These are phyloP conservation scores for Hsuehochloa calcarea DNA, from an alignment of 176 grass and related monocot genomes.

Conservation along the genomic window DNA sequence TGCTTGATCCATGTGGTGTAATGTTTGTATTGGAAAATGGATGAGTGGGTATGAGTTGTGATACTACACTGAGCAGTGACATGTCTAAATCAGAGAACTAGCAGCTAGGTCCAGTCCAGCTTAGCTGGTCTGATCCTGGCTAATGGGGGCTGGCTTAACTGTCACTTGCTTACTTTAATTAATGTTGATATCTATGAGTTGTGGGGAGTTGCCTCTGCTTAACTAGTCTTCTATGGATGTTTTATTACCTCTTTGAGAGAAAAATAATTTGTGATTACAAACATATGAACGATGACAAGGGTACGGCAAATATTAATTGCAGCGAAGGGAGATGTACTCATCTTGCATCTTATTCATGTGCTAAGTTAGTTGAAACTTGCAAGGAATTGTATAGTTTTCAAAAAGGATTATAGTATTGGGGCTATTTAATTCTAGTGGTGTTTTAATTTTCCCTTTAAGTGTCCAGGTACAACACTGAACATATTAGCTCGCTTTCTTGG, in stretches of 20 bases:
- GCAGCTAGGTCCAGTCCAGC: not conserved
- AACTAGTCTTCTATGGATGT: slow-evolving; percentile 12
- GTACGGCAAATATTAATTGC: slow-evolving; percentile 1
- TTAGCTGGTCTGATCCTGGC: not conserved
- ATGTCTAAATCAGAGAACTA: not conserved
- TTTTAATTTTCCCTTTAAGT: not conserved
- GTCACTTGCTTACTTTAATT: slow-evolving; percentile 4
- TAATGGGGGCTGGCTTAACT: slow-evolving; percentile 16
- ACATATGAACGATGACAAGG: slow-evolving; percentile 21
- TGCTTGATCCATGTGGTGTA: not conserved
- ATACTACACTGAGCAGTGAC: not conserved
- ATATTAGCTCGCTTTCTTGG: slow-evolving; percentile 23
- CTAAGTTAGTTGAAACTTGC: slow-evolving; percentile 1
- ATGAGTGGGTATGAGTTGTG: not conserved
- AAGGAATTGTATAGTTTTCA: not conserved
- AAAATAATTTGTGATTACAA: slow-evolving; percentile 16
- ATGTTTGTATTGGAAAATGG: not conserved
- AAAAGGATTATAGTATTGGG: not conserved
- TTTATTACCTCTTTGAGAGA: slow-evolving; percentile 13
- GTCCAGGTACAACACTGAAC: slow-evolving; percentile 2
- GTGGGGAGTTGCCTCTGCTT: slow-evolving; percentile 25
- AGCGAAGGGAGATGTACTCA: not conserved
- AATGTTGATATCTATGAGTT: slow-evolving; percentile 14
- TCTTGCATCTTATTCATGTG: slow-evolving; percentile 1
- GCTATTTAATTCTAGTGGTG: slow-evolving; percentile 4